These are phyloP conservation scores for Sporisorium exsertum DNA, from an alignment of 1,284 basidiomycete species.

Conservation along the genomic window DNA sequence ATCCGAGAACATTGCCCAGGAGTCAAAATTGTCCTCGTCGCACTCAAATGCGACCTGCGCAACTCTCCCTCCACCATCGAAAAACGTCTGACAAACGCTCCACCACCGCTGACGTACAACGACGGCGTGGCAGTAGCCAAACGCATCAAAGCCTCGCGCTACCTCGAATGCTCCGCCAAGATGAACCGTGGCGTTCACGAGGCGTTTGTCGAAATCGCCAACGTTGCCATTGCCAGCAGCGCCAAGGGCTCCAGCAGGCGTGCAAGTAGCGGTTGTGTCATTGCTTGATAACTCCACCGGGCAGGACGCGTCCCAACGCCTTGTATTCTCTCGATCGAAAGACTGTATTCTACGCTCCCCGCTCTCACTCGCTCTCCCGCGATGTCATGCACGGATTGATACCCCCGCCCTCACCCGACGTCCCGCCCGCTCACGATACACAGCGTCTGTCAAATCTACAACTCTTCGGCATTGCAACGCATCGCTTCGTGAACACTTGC, in stretches of 20 bases:
- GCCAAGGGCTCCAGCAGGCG: not conserved
- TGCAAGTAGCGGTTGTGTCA: not conserved
- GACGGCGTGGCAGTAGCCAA: conserved; percentile 71
- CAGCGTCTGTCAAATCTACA: not conserved
- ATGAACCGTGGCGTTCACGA: conserved; percentile 92
- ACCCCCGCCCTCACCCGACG: not conserved
- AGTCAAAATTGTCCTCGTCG: conserved; percentile 78
- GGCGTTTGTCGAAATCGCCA: conserved; percentile 74
- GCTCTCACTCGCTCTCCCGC: too few relatives aligned
- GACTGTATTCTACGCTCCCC: not conserved
- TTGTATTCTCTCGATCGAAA: not conserved
- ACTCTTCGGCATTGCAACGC: not conserved
- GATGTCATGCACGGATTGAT: not conserved
- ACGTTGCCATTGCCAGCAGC: conserved; percentile 12
- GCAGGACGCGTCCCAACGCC: not conserved
- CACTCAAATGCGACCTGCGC: conserved; percentile 92
- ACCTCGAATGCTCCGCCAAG: conserved; percentile 88
- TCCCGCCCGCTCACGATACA: not conserved
- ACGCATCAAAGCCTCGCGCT: conserved; percentile 37
- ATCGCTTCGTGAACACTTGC: not conserved
- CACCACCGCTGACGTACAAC: conserved; percentile 80
- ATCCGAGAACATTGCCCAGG: conserved; percentile 87
- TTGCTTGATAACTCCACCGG: conserved; percentile 15
- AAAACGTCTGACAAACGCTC: conserved; percentile 53
- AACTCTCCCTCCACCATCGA: conserved; percentile 80